These are phyloP conservation scores for Hypoxylon rubiginosum DNA, from an alignment of 2,329 filamentous ascomycete genomes.

Conservation along the genomic window DNA sequence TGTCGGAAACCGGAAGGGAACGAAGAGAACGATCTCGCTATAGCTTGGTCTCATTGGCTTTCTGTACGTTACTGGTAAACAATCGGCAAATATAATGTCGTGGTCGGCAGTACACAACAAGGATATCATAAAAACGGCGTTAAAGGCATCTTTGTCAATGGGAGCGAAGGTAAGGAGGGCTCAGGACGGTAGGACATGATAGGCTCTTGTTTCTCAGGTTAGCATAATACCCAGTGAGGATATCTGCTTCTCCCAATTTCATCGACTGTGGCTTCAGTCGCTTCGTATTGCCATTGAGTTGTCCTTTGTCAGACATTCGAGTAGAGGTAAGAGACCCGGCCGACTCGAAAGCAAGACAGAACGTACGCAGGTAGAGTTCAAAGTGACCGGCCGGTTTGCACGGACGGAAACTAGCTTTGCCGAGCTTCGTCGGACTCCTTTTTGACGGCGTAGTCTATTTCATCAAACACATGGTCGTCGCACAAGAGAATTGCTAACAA, in stretches of 20 bases:
- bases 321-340: neutral
- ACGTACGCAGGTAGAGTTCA: neutral
- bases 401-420: no score
- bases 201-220: conserved; percentile 1
- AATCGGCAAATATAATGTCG: conserved; percentile 5
- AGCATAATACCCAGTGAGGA: conserved; percentile 2
- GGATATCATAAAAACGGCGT: conserved; percentile 32
- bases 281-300: neutral
- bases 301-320: neutral
- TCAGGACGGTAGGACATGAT: neutral
- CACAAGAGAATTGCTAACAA: no score
- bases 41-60: neutral
- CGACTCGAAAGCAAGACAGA: neutral
- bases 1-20: conserved; percentile 10
- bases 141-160: conserved; percentile 21
- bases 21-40: conserved; percentile 14
- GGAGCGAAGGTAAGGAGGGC: conserved; percentile 3
- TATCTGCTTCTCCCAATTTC: neutral
- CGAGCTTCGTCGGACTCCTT: no score
- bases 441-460: no score
- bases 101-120: conserved; percentile 6
- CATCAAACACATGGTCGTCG: neutral
- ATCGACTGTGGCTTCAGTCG: neutral
- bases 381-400: no score
- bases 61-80: conserved; percentile 22